A percentile compares a stretch with the other conserved stretches of the same genome.
Conservation (phyloP, 441 rosid genomes). For the Corymbia calophylla region DNA sequence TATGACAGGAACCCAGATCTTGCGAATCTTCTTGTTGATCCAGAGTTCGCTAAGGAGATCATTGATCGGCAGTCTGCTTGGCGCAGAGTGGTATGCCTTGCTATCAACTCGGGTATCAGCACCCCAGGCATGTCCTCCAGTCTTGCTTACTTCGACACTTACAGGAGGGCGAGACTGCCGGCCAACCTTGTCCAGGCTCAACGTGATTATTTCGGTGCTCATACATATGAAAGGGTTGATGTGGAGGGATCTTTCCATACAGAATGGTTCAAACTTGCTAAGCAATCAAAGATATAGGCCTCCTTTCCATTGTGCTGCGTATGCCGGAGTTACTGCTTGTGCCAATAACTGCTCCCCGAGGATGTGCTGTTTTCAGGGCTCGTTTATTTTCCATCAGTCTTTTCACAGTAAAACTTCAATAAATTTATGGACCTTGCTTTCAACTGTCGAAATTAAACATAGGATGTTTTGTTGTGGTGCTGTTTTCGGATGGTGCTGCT, state of each 20-base stretch:
- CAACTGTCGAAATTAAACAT: background rate
- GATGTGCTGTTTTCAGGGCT: background rate
- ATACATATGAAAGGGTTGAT: slow-evolving; percentile 84
- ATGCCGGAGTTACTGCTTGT: background rate
- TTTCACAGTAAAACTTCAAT: background rate
- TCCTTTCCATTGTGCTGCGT: background rate
- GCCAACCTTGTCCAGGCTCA: slow-evolving; percentile 96
- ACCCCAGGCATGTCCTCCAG: slow-evolving; percentile 93
- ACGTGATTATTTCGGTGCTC: slow-evolving; percentile 90
- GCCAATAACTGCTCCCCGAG: background rate
- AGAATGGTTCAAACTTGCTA: slow-evolving; percentile 94
- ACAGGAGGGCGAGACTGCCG: slow-evolving; percentile 69
- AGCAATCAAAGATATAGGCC: slow-evolving; percentile 39
- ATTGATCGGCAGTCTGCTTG: slow-evolving; percentile 83
- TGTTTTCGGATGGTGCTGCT: background rate
- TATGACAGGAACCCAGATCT: slow-evolving; percentile 82
- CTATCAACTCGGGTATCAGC: slow-evolving; percentile 87
- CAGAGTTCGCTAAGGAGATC: slow-evolving; percentile 89
- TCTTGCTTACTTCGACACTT: slow-evolving; percentile 88
- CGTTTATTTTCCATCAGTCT: background rate
- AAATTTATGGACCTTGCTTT: background rate
- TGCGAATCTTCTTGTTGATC: slow-evolving; percentile 85
- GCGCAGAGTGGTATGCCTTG: slow-evolving; percentile 81
- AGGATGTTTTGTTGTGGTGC: background rate
- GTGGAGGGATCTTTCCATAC: slow-evolving; percentile 85